These are phyloP conservation scores for Pseudopyricularia javanii DNA, from an alignment of 2,329 filamentous ascomycete genomes.

Conservation along the genomic window DNA sequence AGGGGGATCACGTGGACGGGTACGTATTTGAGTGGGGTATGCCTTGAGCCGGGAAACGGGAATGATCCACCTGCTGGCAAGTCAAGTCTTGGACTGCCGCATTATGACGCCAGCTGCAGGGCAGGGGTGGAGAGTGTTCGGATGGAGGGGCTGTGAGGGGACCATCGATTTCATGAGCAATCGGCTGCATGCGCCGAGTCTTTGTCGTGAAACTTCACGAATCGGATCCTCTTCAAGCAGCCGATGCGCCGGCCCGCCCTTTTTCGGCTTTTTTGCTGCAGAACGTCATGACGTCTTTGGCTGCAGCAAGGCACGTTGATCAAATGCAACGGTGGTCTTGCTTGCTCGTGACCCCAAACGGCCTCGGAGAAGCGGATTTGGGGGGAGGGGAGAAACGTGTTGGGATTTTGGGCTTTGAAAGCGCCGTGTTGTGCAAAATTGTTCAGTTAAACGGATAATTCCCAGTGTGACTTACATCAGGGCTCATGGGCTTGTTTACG, in stretches of 20 bases:
- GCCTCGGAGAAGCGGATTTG: background rate
- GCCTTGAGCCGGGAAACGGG: background rate
- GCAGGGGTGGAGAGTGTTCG: background rate
- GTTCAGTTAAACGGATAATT: background rate
- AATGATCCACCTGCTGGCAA: background rate
- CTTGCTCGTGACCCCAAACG: background rate
- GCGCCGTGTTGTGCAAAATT: background rate
- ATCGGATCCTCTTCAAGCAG: background rate
- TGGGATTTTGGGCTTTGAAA: background rate
- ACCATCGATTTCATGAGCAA: background rate
- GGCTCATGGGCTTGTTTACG: conserved; percentile 97
- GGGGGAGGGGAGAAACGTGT: background rate
- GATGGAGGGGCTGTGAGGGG: background rate
- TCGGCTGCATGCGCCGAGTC: background rate
- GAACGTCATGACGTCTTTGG: background rate
- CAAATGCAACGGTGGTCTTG: background rate
- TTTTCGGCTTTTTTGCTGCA: background rate
- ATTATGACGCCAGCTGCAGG: conserved; percentile 5
- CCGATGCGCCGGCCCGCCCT: background rate
- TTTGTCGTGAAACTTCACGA: background rate
- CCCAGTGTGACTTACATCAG: conserved; percentile 58
- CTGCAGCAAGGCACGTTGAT: background rate
- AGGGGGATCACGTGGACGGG: conserved; percentile 1
- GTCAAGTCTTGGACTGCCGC: conserved; percentile 2
- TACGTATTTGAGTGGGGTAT: background rate